phyloP scores from a whole-genome alignment of 305 asterid species.

The Solanum chacoense region DNA sequence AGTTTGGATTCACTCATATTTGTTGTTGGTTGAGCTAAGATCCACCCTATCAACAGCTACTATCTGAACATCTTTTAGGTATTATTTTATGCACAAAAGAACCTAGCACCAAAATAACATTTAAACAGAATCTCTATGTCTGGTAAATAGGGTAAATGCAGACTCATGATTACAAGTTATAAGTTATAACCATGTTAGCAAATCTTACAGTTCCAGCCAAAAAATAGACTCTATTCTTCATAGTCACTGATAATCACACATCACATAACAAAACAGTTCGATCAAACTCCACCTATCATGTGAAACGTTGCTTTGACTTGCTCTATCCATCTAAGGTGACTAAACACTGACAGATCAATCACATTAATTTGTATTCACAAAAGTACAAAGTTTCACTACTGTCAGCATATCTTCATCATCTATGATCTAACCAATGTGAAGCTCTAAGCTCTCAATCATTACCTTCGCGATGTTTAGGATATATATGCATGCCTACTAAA shows the following conservation, averaged over 20 bases:
- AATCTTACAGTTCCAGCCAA: neutral
- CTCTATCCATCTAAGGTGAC: neutral
- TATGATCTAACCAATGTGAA: neutral
- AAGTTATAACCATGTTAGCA: neutral
- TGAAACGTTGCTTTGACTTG: neutral
- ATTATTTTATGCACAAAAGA: neutral
- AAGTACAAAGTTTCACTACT: neutral
- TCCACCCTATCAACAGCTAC: neutral
- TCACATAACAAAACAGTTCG: neutral
- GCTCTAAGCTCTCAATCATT: neutral
- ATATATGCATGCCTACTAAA: neutral
- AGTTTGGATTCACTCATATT: neutral
- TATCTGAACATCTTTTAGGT: neutral
- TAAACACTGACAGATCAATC: neutral
- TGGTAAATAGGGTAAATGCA: neutral
- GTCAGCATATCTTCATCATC: conserved; percentile 3
- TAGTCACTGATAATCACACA: neutral
- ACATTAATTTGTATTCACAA: neutral
- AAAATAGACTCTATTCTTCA: neutral
- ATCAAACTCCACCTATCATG: neutral
- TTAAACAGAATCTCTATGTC: neutral
- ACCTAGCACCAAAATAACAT: neutral
- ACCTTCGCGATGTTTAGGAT: neutral
- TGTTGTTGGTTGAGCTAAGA: neutral
- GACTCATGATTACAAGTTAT: neutral